Evolutionary conservation across 768 basidiomycete genomes (phyloP), one percentile per base, ranked within the genome.

Genomic region (Dacryopinax spathularia): DNA sequence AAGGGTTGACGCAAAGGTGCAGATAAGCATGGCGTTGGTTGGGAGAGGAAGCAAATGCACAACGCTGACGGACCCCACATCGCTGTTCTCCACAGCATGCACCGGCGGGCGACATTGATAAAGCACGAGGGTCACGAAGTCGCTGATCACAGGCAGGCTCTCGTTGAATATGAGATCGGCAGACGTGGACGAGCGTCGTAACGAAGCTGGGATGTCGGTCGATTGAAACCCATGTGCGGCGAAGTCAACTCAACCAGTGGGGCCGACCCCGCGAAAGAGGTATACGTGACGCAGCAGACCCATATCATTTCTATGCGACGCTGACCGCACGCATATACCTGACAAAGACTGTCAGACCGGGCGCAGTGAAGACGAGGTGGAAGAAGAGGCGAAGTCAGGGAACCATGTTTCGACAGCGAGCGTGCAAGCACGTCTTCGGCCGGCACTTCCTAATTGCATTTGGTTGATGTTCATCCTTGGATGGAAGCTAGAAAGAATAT

Each of bases 331-430:
- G 18, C 16, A 41, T 6, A 18, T 4, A 18, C 39, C 22, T 6
- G 39, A 6, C 18, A 18, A 41, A 18, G 22, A 6, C 18, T 7
- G 18, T 41, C 39, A 41, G 39, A 15, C 7, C 25, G 7, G 25
- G 5, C 20, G 10, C 48, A 56, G 5, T n/a, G n/a, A 5, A 29
- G 3, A 56, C 10, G 18, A 15, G 25, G 48, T 3, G 7, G 18
- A 6, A 56, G 10, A 56, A 31, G 48, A 31, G 13, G 31, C 25
- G 31, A 56, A 18, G 18, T 56, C 48, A 56, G 48, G 48, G 48
- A 56, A 56, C 48, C 48, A 56, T 56, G 48, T 56, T 29, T 56
- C 48, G 48, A 56, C 48, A 56, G 48, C 48, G 48, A 56, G 48
- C 48, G 48, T 29, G 48, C 3, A 44, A 56, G 29, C 48, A 56